Percentiles rank a stretch among this genome's conserved stretches.
These are phyloP conservation scores for Colletotrichum brevisporum DNA, from an alignment of 2,329 filamentous ascomycete genomes.

Conservation along the genomic window DNA sequence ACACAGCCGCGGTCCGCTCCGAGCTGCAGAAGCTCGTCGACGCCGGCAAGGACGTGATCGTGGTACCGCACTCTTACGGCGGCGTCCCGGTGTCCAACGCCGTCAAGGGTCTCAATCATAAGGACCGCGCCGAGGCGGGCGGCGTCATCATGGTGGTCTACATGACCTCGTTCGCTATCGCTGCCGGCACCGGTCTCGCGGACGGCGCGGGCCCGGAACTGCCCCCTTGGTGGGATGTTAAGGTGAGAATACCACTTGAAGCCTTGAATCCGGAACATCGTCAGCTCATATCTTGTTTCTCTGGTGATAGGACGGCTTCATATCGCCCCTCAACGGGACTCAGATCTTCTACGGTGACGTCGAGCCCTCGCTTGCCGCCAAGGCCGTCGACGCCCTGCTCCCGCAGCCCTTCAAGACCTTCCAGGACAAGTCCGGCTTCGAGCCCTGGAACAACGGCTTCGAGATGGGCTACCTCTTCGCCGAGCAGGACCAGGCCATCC, in stretches of 20 bases:
- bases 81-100: conserved; percentile 56
- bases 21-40: conserved; percentile 47
- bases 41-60: conserved; percentile 55
- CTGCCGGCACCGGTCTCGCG: conserved; percentile 42
- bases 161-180: conserved; percentile 49
- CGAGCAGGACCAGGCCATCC: conserved; percentile 44
- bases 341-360: conserved; percentile 46
- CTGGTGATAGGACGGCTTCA: conserved; percentile 26
- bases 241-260: conserved; percentile 35
- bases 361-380: conserved; percentile 24
- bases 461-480: conserved; percentile 46
- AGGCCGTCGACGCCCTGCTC: conserved; percentile 32
- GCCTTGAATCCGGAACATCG: background rate
- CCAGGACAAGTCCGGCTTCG: conserved; percentile 42
- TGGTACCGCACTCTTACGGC: conserved; percentile 59
- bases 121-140: conserved; percentile 50
- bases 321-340: conserved; percentile 2
- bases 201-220: conserved; percentile 38
- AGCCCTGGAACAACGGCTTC: conserved; percentile 47
- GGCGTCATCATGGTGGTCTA: conserved; percentile 55
- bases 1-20: conserved; percentile 49
- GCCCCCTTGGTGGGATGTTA: conserved; percentile 45
- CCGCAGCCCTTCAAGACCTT: conserved; percentile 36
- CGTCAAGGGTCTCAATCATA: conserved; percentile 51
- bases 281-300: conserved; percentile 22